Evolutionary conservation across 2,329 filamentous ascomycete species (phyloP).

Genomic region (Verticillium nonalfalfae): DNA sequence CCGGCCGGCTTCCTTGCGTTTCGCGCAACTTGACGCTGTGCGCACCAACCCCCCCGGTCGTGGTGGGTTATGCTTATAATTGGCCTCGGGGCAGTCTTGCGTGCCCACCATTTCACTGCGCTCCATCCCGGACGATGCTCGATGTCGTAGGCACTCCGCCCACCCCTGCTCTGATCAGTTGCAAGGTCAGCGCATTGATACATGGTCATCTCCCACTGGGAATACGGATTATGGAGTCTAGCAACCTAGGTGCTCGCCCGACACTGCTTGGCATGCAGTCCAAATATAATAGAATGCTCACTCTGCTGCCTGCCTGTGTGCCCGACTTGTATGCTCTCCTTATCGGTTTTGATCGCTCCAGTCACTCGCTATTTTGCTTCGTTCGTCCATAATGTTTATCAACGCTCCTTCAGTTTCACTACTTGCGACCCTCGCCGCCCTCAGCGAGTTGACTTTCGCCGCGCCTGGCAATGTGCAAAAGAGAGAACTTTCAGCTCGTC

Average conservation of each 20-base stretch:
- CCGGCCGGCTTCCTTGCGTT: not conserved
- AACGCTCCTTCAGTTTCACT: conserved; percentile 9
- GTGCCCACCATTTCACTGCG: not conserved
- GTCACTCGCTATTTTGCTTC: not conserved
- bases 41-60: not conserved
- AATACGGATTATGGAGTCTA: not conserved
- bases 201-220: not conserved
- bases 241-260: not conserved
- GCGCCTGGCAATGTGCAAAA: conserved; percentile 3
- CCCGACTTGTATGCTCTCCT: not conserved
- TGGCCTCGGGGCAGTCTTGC: not conserved
- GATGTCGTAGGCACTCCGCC: not conserved
- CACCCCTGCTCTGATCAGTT: not conserved
- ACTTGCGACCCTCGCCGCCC: conserved; percentile 6
- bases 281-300: not conserved
- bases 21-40: not conserved
- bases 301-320: not conserved
- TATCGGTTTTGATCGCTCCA: not conserved
- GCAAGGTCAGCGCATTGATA: not conserved
- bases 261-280: not conserved
- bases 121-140: not conserved
- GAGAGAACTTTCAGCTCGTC: conserved; percentile 2
- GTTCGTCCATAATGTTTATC: conserved; percentile 8
- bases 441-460: conserved; percentile 4
- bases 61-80: not conserved